These are phyloP conservation scores for Nothomitra cinnamomea DNA, from an alignment of 2,329 filamentous ascomycete genomes.

Conservation along the genomic window DNA sequence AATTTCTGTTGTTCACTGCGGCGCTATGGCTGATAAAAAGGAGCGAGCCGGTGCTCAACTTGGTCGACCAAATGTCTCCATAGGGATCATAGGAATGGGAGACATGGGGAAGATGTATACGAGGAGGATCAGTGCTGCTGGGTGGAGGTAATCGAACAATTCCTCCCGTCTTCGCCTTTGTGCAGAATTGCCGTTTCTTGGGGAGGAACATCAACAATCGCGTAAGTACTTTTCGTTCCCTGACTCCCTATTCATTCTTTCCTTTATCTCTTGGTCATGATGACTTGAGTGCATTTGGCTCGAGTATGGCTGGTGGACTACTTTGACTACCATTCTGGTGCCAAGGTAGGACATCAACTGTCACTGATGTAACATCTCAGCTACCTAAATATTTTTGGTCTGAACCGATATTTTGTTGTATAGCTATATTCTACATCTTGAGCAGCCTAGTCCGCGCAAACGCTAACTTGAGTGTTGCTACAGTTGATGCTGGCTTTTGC, in stretches of 20 bases:
- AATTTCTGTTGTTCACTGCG: too few species aligned
- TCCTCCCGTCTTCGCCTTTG: background rate
- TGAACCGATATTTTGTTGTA: conserved; percentile 36
- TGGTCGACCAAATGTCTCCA: conserved; percentile 30
- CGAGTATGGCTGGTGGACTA: conserved; percentile 64
- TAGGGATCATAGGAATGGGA: conserved; percentile 97
- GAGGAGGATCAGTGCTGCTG: conserved; percentile 68
- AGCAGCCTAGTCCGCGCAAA: background rate
- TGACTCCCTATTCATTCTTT: background rate
- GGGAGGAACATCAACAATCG: background rate
- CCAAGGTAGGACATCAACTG: conserved; percentile 40
- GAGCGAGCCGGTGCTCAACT: too few species aligned
- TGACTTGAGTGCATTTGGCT: conserved; percentile 99
- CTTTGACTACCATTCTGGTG: conserved; percentile 61
- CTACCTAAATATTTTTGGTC: conserved; percentile 90
- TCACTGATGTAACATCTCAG: conserved; percentile 99
- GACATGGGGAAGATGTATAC: conserved; percentile 99
- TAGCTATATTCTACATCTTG: conserved; percentile 3
- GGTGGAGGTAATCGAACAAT: conserved; percentile 67
- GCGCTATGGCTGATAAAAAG: background rate
- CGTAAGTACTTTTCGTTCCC: background rate
- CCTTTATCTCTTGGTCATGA: conserved; percentile 41
- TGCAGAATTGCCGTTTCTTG: background rate
- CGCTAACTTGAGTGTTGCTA: too few species aligned
- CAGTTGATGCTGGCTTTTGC: background rate